phyloP scores from a whole-genome alignment of 192 early-diverging fungal species.

The Gaertneriomyces sp. region DNA sequence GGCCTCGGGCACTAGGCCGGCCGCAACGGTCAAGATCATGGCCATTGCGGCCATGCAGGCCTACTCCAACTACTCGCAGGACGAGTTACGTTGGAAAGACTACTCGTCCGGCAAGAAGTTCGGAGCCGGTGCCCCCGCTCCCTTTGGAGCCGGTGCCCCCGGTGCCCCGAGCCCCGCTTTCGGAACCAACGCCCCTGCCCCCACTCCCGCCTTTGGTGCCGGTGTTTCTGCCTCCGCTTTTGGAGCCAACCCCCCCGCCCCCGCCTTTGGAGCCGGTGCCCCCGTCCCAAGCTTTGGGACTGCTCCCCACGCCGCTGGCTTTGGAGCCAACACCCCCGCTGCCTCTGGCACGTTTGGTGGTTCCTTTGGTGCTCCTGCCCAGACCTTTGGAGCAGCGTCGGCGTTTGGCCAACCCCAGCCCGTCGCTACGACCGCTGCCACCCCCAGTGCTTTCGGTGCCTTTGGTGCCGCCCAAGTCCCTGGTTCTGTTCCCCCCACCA shows the following conservation, averaged over 20 bases:
- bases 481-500: no score
- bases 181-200: conserved; percentile 27
- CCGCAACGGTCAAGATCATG: conserved; percentile 58
- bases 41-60: conserved; percentile 79
- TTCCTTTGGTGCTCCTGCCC: conserved; percentile 13
- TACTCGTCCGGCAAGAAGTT: conserved; percentile 77
- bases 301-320: no score
- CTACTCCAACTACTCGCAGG: conserved; percentile 79
- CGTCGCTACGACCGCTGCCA: no score
- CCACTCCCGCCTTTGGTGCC: conserved; percentile 24
- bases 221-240: conserved; percentile 2
- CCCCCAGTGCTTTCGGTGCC: no score
- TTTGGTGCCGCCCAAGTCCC: no score
- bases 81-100: conserved; percentile 85
- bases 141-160: neutral
- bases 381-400: conserved; percentile 29
- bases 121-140: conserved; percentile 43
- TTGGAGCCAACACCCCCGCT: no score
- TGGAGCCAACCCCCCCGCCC: neutral
- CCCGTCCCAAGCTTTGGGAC: neutral
- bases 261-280: conserved; percentile 31
- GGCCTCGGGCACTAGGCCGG: conserved; percentile 25
- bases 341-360: neutral
- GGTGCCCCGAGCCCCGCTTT: conserved; percentile 35
- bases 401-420: conserved; percentile 16